Percentiles rank a stretch among this genome's conserved stretches.
phyloP scores from a whole-genome alignment of 148 eudicot genomes.

The Agrostemma githago region DNA sequence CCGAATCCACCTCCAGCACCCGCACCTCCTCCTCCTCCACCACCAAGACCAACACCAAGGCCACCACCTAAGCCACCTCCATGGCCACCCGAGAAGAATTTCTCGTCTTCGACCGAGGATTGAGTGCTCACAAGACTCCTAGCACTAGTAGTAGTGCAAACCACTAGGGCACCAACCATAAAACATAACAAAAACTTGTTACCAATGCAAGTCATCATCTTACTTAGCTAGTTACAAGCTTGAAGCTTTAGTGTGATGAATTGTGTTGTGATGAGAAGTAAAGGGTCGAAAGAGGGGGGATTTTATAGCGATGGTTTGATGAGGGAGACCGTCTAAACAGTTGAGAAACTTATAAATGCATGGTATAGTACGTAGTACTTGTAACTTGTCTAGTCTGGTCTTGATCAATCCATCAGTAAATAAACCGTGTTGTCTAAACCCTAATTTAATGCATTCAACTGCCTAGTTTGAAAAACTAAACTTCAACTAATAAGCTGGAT shows the following conservation, averaged over 20 bases:
- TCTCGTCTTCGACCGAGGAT: conserved; percentile 21
- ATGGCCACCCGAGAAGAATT: conserved; percentile 12
- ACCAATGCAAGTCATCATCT: conserved; percentile 7
- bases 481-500: conserved; percentile 10
- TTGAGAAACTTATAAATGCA: conserved; percentile 17
- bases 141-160: conserved; percentile 21
- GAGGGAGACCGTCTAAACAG: background rate
- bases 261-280: conserved; percentile 22
- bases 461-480: conserved; percentile 17
- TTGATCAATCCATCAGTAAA: conserved; percentile 10
- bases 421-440: conserved; percentile 15
- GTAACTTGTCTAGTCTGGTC: too few species aligned
- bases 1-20: conserved; percentile 3
- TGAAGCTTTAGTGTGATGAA: conserved; percentile 5
- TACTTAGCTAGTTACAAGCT: background rate
- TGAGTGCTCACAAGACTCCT: conserved; percentile 14
- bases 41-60: conserved; percentile 10
- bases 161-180: conserved; percentile 25
- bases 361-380: background rate
- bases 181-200: conserved; percentile 22
- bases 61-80: conserved; percentile 12
- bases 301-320: conserved; percentile 22
- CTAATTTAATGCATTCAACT: conserved; percentile 22
- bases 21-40: conserved; percentile 8
- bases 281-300: background rate